Percentiles rank a stretch among this genome's conserved stretches.
Evolutionary conservation across 352 stramenopile species (phyloP).

Genomic region (Globisporangium yorkense): DNA sequence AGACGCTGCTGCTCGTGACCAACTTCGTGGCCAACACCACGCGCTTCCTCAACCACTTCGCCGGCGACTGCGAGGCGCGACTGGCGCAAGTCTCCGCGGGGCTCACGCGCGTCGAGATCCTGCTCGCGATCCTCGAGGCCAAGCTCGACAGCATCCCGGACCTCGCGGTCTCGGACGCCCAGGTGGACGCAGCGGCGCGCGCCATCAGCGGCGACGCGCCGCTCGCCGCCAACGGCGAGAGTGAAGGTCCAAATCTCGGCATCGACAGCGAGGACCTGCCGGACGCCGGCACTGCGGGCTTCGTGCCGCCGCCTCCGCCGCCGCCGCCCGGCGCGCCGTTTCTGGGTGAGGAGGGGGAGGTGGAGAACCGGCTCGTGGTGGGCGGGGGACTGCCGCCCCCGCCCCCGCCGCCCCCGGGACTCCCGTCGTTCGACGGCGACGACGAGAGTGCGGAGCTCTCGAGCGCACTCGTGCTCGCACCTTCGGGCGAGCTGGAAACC

Average conservation of each 20-base stretch:
- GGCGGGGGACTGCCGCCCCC: conserved; percentile 19
- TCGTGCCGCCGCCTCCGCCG: conserved; percentile 40
- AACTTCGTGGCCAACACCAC: conserved; percentile 86
- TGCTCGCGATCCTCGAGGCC: conserved; percentile 78
- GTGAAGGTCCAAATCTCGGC: conserved; percentile 19
- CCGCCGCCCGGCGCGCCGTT: conserved; percentile 17
- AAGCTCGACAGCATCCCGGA: conserved; percentile 85
- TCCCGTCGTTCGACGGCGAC: conserved; percentile 20
- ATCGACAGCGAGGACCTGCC: conserved; percentile 68
- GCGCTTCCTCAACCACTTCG: conserved; percentile 85
- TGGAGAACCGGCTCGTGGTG: conserved; percentile 15
- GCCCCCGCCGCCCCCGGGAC: conserved; percentile 22
- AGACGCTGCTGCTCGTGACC: conserved; percentile 80
- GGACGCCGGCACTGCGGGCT: conserved; percentile 27
- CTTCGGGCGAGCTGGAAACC: conserved; percentile 15
- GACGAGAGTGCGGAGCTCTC: conserved; percentile 11
- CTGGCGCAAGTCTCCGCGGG: conserved; percentile 63
- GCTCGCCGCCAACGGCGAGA: not conserved
- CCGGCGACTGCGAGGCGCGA: conserved; percentile 76
- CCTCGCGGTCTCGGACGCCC: conserved; percentile 56
- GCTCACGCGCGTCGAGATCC: conserved; percentile 79
- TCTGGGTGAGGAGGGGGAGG: not conserved
- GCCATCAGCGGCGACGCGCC: conserved; percentile 18
- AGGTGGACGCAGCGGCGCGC: conserved; percentile 35
- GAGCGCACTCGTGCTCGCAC: conserved; percentile 26